A percentile compares a stretch with the other conserved stretches of the same genome.
phyloP scores from a whole-genome alignment of 1,284 basidiomycete species.

The Cutaneotrichosporon mucoides region DNA sequence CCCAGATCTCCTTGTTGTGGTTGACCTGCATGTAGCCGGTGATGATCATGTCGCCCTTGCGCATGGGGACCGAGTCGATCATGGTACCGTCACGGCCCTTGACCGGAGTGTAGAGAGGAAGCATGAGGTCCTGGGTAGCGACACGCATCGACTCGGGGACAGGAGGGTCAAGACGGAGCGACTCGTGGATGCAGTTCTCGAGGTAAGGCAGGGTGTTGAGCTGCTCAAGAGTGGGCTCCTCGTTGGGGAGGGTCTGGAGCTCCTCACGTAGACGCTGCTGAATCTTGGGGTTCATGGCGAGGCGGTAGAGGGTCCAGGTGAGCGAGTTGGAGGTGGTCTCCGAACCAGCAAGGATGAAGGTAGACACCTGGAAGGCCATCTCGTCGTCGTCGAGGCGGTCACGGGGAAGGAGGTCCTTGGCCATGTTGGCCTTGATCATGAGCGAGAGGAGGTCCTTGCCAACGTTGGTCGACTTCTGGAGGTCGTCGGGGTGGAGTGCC shows the following conservation, averaged over 20 bases:
- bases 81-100: constrained; percentile 44
- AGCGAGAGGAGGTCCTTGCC: constrained; percentile 47
- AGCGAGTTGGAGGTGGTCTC: constrained; percentile 70
- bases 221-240: constrained; percentile 30
- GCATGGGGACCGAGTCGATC: constrained; percentile 37
- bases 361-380: constrained; percentile 71
- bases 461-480: constrained; percentile 51
- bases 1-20: constrained; percentile 60
- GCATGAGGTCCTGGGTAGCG: constrained; percentile 55
- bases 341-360: constrained; percentile 62
- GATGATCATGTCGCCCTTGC: constrained; percentile 37
- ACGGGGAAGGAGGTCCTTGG: constrained; percentile 54
- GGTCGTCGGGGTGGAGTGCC: constrained; percentile 26
- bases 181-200: constrained; percentile 64
- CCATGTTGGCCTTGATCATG: constrained; percentile 57
- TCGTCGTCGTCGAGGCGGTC: constrained; percentile 63
- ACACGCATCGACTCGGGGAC: constrained; percentile 52
- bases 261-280: constrained; percentile 61
- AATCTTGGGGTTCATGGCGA: constrained; percentile 55
- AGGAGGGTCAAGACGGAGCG: constrained; percentile 62
- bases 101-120: constrained; percentile 57
- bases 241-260: constrained; percentile 49
- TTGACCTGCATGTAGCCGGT: constrained; percentile 62
- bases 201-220: constrained; percentile 56
- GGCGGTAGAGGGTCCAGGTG: constrained; percentile 67